Evolutionary conservation across 2,329 filamentous ascomycete genomes (phyloP).

Genomic region (Fusarium sp.): DNA sequence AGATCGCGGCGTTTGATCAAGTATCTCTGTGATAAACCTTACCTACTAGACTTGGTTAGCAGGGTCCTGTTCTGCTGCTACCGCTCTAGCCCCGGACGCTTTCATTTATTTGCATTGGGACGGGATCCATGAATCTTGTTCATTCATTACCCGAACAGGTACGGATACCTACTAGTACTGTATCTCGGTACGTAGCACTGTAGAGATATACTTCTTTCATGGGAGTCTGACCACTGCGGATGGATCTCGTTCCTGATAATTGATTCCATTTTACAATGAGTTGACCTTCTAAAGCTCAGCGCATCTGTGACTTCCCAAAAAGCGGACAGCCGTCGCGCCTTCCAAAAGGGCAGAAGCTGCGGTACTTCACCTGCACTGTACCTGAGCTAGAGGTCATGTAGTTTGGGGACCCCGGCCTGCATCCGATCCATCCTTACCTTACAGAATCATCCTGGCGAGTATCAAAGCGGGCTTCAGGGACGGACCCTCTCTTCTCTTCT

Average conservation of each 20-base stretch:
- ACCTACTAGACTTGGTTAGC: slow-evolving; percentile 26
- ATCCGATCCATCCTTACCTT: slow-evolving; percentile 2
- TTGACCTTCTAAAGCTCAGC: neutral
- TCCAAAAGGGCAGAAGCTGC: neutral
- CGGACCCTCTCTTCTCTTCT: slow-evolving; percentile 9
- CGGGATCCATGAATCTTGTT: slow-evolving; percentile 8
- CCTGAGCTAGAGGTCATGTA: slow-evolving; percentile 13
- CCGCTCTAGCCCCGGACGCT: slow-evolving; percentile 26
- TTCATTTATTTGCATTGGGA: slow-evolving; percentile 30
- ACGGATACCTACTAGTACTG: neutral
- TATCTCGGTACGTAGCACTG: neutral
- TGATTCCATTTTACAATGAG: neutral
- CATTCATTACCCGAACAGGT: slow-evolving; percentile 14
- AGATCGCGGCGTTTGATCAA: neutral
- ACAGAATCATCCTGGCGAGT: slow-evolving; percentile 23
- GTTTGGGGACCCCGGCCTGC: slow-evolving; percentile 10
- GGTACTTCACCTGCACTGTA: slow-evolving; percentile 22
- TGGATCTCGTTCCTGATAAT: neutral
- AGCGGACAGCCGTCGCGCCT: neutral
- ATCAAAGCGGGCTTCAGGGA: slow-evolving; percentile 33
- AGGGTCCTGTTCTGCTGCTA: slow-evolving; percentile 16
- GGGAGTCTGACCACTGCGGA: neutral
- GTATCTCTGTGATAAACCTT: slow-evolving; percentile 21
- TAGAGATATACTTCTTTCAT: neutral
- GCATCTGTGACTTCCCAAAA: neutral